Conservation (phyloP, 345 rosid species). For the Pelargonium nanum region DNA sequence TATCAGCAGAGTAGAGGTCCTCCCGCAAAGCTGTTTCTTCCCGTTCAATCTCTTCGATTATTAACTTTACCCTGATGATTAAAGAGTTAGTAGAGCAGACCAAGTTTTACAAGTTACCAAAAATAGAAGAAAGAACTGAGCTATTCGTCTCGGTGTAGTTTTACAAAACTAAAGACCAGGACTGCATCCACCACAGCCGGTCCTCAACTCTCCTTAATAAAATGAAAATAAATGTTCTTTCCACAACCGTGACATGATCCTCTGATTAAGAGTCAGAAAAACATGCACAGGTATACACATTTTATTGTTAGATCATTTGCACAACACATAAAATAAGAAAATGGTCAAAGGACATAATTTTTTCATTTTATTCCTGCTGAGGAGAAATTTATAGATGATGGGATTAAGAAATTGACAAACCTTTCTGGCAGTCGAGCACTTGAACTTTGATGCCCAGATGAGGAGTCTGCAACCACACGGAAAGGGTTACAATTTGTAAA, state of each 20-base stretch:
- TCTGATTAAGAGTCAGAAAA: no score
- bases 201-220: no score
- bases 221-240: no score
- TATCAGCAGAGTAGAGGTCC: conserved; percentile 89
- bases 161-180: no score
- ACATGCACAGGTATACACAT: not conserved
- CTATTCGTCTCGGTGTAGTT: not conserved
- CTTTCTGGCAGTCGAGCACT: conserved; percentile 91
- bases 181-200: no score
- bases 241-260: no score
- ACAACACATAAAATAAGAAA: not conserved
- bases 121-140: not conserved
- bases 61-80: conserved; percentile 68
- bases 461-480: conserved; percentile 43
- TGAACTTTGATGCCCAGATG: conserved; percentile 56
- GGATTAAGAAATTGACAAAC: conserved; percentile 27
- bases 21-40: conserved; percentile 83
- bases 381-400: conserved; percentile 5
- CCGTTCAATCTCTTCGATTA: conserved; percentile 91
- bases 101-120: not conserved
- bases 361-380: not conserved
- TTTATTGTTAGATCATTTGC: not conserved
- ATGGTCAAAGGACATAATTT: not conserved
- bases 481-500: not conserved
- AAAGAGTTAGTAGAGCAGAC: not conserved